Evolutionary conservation across 129 eudicot species (phyloP), one percentile per base, ranked within the genome.

Genomic region (Flaveria trinervia): DNA sequence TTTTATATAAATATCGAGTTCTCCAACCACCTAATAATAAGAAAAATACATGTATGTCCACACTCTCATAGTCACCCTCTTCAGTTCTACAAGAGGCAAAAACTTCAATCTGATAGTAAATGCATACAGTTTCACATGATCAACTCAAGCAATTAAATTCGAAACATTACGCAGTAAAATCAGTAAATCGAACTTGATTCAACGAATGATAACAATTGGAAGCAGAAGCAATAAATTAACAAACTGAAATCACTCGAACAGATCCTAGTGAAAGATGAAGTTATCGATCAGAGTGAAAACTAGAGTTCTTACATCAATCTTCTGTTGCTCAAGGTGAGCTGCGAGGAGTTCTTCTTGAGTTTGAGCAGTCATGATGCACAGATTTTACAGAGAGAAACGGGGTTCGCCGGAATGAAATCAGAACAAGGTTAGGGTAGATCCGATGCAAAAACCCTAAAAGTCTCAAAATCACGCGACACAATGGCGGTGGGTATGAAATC

Each of bases 331-430:
- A 17, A 92, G 97, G 65, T 89, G 97, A 25, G 89, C 86, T 46
- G 97, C 97, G 70, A 89, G 82, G 46, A 92, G 83, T 65, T 92
- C 92, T 82, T 92, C 96, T 71, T 82, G 92, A 3, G 96, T 85
- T 77, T 89, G 97, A 65, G 93, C 89, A 78, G 97, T 87, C 96
- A 89, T 92, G 84, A 28, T 75, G 17, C 17, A 39, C 22, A 12
- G 54, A 16, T 36, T 36, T 16, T 1, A 74, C 64, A 59, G 77
- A 49, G 65, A 23, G 65, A 57, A 10, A 8, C 9, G 11, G 49
- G 10, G 22, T 49, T 33, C 50, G 52, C 9, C 15, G 72, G 13
- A 30, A 9, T 4, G 20, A 76, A n/a, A 76, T 49, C 4, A 33
- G 36, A 5, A 28, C 52, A 64, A 28, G 30, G 30, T 2, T 26